Percentiles rank a stretch among this genome's conserved stretches.
phyloP scores from a whole-genome alignment of 192 early-diverging fungal species.

The Entrophospora sp. region DNA sequence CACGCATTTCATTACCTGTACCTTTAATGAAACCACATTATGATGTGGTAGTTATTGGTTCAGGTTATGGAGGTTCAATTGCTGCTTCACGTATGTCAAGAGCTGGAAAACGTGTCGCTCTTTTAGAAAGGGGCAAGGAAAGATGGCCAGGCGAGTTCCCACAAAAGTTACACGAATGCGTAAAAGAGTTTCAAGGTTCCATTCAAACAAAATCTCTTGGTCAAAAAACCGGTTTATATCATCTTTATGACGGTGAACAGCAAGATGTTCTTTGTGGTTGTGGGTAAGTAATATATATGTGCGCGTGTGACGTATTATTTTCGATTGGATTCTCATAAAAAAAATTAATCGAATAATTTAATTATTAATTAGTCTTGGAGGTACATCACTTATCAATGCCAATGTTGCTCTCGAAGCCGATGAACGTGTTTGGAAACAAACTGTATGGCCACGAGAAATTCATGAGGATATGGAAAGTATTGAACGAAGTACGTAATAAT shows the following conservation, averaged over 20 bases:
- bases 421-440: constrained; percentile 26
- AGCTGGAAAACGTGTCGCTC: constrained; percentile 32
- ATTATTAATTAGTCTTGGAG: constrained; percentile 29
- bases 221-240: constrained; percentile 32
- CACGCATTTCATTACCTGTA: constrained; percentile 7
- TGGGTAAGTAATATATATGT: constrained; percentile 26
- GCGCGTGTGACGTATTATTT: neutral
- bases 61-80: constrained; percentile 38
- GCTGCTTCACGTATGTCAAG: constrained; percentile 36
- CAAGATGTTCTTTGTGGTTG: constrained; percentile 33
- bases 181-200: constrained; percentile 26
- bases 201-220: constrained; percentile 17
- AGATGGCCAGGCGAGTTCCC: constrained; percentile 42
- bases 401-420: constrained; percentile 35
- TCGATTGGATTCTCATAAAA: too few relatives aligned
- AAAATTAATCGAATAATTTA: neutral
- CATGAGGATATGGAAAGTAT: constrained; percentile 18
- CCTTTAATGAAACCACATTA: constrained; percentile 24
- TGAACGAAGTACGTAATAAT: constrained; percentile 1
- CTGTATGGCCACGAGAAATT: constrained; percentile 34
- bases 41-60: constrained; percentile 36
- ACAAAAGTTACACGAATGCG: constrained; percentile 20
- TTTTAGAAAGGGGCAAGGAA: constrained; percentile 37
- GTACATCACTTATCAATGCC: constrained; percentile 38
- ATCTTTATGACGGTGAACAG: constrained; percentile 29